Base-by-base conservation (phyloP, 2,329 filamentous ascomycete genomes). In the Diaporthe citriasiana region DNA sequence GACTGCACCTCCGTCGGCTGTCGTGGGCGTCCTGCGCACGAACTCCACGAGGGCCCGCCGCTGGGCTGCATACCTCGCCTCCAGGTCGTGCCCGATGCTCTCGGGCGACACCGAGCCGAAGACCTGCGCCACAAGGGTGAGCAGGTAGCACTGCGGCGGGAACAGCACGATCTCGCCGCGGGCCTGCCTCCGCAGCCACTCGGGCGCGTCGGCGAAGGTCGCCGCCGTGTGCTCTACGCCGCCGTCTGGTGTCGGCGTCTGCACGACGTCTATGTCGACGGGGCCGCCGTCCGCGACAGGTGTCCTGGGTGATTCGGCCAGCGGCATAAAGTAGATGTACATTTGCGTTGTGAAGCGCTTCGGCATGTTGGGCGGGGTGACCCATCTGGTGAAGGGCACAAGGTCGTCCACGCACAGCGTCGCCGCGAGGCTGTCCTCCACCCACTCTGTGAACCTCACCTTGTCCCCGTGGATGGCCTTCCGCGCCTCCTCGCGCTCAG, bases 281-380 rank as follows among this genome's bases (percentile, higher is more conserved):
- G 51, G 47, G n/a, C 38, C 22, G 17, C 42, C 25, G 15, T 15
- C 65, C 5, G 30, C 7, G 33, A 8, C n/a, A 25, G 60, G 4
- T 2, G 63, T 19, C 7, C 53, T 10, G 4, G 73, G 50, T 2
- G 57, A 57, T 4, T 63, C 75, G n/a, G 83, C 82, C 15, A 92
- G 83, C 0, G 95, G 95, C 3, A 98, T 88, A 82, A 97, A 92
- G 83, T 98, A 98, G 15, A 98, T 82, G 83, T 98, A 99, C 96
- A 98, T 98, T 81, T 98, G 95, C 0, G 96, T 98, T 0, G 94
- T 94, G 84, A 97, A 99, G 59, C 97, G 90, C 78, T 92, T 94
- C 0, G 91, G 89, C 1, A 93, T 85, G 75, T 89, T 91, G 0
- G 86, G 83, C 0, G 96, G 96, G 3, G 97, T 98, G 72, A 98